These are phyloP conservation scores for Medicago ruthenica DNA, from an alignment of 306 rosid genomes.

Conservation along the genomic window DNA sequence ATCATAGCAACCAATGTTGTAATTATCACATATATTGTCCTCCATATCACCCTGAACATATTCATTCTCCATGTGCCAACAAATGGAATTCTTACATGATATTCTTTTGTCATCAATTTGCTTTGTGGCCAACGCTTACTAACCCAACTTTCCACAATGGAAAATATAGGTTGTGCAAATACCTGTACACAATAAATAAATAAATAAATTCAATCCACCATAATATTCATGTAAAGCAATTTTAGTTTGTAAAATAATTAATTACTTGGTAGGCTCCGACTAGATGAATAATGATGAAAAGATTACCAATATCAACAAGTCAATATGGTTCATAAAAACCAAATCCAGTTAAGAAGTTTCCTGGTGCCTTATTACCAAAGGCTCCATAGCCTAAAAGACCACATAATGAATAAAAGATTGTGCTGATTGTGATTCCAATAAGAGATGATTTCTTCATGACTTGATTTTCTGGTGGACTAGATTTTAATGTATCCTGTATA, in stretches of 20 bases:
- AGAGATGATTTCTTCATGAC: slow-evolving; percentile 50
- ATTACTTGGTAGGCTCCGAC: slow-evolving; percentile 59
- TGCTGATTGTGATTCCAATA: slow-evolving; percentile 35
- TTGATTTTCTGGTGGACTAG: slow-evolving; percentile 56
- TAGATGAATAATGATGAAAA: slow-evolving; percentile 52
- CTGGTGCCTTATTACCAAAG: slow-evolving; percentile 59
- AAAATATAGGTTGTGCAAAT: slow-evolving; percentile 46
- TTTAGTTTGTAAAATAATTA: background rate
- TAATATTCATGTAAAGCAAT: background rate
- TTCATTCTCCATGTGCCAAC: slow-evolving; percentile 52
- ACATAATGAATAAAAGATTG: slow-evolving; percentile 49
- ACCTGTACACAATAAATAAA: slow-evolving; percentile 35
- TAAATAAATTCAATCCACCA: background rate
- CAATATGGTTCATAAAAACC: slow-evolving; percentile 66
- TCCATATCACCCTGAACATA: slow-evolving; percentile 51
- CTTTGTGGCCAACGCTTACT: slow-evolving; percentile 50
- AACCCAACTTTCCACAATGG: slow-evolving; percentile 41
- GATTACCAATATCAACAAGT: slow-evolving; percentile 54
- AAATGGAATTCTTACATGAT: slow-evolving; percentile 40
- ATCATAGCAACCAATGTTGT: slow-evolving; percentile 45
- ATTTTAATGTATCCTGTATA: slow-evolving; percentile 54
- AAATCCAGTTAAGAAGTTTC: slow-evolving; percentile 67
- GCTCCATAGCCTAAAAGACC: slow-evolving; percentile 55
- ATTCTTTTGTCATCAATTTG: slow-evolving; percentile 49
- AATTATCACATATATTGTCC: slow-evolving; percentile 52